Base-by-base conservation (phyloP, 2,329 filamentous ascomycete genomes). In the Meredithiella fracta region DNA sequence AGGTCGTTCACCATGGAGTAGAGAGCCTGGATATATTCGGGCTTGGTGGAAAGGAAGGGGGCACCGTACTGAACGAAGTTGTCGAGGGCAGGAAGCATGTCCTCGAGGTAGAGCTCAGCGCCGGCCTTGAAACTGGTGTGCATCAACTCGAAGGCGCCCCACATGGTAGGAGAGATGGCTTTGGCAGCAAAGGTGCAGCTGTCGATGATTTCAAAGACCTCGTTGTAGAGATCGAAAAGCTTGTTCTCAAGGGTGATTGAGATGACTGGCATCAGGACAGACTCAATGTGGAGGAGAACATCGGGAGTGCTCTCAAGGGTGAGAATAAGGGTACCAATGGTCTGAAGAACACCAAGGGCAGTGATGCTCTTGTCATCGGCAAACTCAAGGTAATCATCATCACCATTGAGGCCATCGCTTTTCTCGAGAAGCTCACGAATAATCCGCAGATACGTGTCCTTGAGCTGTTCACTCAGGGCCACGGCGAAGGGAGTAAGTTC, bases 171-270 rank as follows among this genome's bases (percentile, higher is more conserved):
- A 1, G 92, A 96, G 62, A 98, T 97, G 58, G 80, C 79, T 75
- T 97, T 98, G 60, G 92, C 91, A 9, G 92, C 88, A 67, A 97
- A 98, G 6, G 92, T 98, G 75, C 92, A 98, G 75, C 89, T 96
- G 68, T 98, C 92, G 63, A 98, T 94, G 63, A 98, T 98, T 70
- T 98, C 92, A 63, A 98, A 98, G 3, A 97, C 82, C 67, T 98
- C 92, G 67, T 97, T 98, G 69, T 96, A 98, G 22, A 98, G 73
- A 68, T 98, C 85, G 66, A 95, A 97, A 37, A 98, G 82, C 71
- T 96, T 97, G 73, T 98, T 96, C 71, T 97, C 89, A 22, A 98
- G 76, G 0, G 92, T 98, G 53, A 97, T 86, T 61, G 85, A 86
- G 64, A 98, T 94, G 44, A 98, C 90, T 2, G 92, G 92, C 87